Percentiles rank a stretch among this genome's conserved stretches.
Conservation (phyloP, 306 rosid genomes). For the Notholithocarpus densiflorus region DNA sequence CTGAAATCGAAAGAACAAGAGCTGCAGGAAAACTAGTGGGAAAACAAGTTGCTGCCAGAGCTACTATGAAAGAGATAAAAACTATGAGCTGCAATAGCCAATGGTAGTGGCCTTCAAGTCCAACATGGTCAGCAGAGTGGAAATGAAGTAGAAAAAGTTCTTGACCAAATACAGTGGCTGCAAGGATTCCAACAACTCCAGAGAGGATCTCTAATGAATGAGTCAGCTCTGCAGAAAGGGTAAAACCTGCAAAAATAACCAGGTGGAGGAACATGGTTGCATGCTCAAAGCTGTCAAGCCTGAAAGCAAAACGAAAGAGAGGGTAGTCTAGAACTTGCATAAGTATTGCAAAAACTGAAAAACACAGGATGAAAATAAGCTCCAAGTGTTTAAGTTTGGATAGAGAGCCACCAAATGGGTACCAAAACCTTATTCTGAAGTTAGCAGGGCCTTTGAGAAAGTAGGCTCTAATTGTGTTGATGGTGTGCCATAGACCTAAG, state of each 20-base stretch:
- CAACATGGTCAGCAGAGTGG: conserved; percentile 90
- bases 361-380: conserved; percentile 59
- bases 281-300: conserved; percentile 75
- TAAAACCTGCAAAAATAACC: conserved; percentile 67
- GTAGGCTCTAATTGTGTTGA: conserved; percentile 69
- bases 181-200: conserved; percentile 61
- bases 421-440: conserved; percentile 65
- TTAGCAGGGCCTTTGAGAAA: conserved; percentile 59
- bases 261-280: conserved; percentile 95
- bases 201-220: conserved; percentile 53
- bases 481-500: conserved; percentile 80
- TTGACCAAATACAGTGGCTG: conserved; percentile 72
- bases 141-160: conserved; percentile 84
- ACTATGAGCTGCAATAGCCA: conserved; percentile 80
- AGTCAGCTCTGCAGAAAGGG: conserved; percentile 56
- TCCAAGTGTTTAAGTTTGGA: conserved; percentile 68
- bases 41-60: conserved; percentile 54
- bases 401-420: conserved; percentile 40
- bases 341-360: conserved; percentile 59
- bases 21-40: conserved; percentile 69
- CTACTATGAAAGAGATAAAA: conserved; percentile 48
- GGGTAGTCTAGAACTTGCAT: conserved; percentile 69
- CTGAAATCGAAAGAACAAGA: conserved; percentile 65
- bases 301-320: conserved; percentile 47
- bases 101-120: conserved; percentile 93